A percentile compares a stretch with the other conserved stretches of the same genome.
These are phyloP conservation scores for Panicum miliaceum DNA, from an alignment of 176 grass and related monocot genomes.

Conservation along the genomic window DNA sequence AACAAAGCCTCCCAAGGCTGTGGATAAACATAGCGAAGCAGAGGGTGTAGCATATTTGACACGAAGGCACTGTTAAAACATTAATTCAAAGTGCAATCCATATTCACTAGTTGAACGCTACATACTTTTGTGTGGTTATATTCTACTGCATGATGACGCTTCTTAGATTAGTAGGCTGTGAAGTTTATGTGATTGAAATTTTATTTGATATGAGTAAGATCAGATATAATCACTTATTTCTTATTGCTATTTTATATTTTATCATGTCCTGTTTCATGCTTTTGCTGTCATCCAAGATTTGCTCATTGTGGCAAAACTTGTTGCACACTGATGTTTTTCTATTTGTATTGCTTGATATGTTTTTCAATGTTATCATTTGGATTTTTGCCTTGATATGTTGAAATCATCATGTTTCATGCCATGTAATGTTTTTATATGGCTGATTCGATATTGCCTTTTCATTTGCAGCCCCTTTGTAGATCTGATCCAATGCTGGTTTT, in stretches of 20 bases:
- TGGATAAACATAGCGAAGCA: neutral
- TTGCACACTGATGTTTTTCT: constrained; percentile 26
- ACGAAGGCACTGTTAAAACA: neutral
- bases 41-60: neutral
- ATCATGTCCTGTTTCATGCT: constrained; percentile 14
- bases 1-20: neutral
- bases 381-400: constrained; percentile 23
- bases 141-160: constrained; percentile 15
- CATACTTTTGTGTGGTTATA: constrained; percentile 26
- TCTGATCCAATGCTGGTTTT: constrained; percentile 98
- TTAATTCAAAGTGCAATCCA: neutral
- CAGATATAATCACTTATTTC: constrained; percentile 17
- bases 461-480: constrained; percentile 94
- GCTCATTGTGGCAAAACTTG: constrained; percentile 1
- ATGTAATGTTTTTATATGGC: neutral
- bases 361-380: constrained; percentile 16
- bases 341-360: constrained; percentile 34
- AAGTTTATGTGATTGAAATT: constrained; percentile 26
- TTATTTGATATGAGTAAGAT: constrained; percentile 28
- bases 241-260: constrained; percentile 20
- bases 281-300: constrained; percentile 22
- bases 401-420: neutral
- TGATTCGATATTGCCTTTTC: constrained; percentile 42
- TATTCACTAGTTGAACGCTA: constrained; percentile 13
- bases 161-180: neutral